Percentiles rank a stretch among this genome's conserved stretches.
phyloP scores from a whole-genome alignment of 2,329 filamentous ascomycete genomes.

The Macrophomina phaseolina region DNA sequence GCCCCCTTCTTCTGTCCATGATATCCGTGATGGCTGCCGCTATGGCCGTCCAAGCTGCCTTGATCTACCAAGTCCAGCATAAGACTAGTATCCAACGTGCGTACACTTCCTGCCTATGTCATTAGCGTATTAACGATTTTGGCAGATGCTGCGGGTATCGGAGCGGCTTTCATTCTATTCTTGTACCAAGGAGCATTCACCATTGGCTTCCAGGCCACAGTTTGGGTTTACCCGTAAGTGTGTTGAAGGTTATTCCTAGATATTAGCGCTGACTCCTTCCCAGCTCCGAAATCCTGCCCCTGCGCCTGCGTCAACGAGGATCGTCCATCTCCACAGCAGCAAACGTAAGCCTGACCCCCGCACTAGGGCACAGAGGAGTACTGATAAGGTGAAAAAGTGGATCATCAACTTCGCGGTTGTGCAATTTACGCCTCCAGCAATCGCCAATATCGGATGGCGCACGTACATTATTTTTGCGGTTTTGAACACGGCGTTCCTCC shows the following conservation, averaged over 20 bases:
- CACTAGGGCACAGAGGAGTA: background rate
- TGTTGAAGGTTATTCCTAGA: too few relatives aligned
- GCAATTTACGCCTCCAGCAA: slow-evolving; percentile 46
- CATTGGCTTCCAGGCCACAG: slow-evolving; percentile 50
- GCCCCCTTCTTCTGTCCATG: slow-evolving; percentile 51
- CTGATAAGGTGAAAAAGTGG: background rate
- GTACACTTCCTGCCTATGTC: background rate
- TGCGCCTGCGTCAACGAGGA: slow-evolving; percentile 47
- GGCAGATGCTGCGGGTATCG: slow-evolving; percentile 39
- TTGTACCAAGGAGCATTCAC: slow-evolving; percentile 53
- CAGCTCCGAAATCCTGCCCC: slow-evolving; percentile 47
- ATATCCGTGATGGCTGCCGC: slow-evolving; percentile 41
- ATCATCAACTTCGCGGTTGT: slow-evolving; percentile 38
- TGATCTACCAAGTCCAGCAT: slow-evolving; percentile 50
- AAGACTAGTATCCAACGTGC: slow-evolving; percentile 37
- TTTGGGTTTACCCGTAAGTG: slow-evolving; percentile 49
- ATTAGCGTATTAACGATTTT: background rate
- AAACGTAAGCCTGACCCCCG: slow-evolving; percentile 6
- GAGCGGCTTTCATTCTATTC: slow-evolving; percentile 52
- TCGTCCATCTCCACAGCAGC: slow-evolving; percentile 45
- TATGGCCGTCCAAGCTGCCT: slow-evolving; percentile 49
- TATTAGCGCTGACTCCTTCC: too few relatives aligned
- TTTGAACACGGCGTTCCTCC: slow-evolving; percentile 48
- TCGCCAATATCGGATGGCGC: slow-evolving; percentile 45
- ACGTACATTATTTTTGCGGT: slow-evolving; percentile 49